Conservation (phyloP, 2,329 filamentous ascomycete species). For the Polychaeton citri region DNA sequence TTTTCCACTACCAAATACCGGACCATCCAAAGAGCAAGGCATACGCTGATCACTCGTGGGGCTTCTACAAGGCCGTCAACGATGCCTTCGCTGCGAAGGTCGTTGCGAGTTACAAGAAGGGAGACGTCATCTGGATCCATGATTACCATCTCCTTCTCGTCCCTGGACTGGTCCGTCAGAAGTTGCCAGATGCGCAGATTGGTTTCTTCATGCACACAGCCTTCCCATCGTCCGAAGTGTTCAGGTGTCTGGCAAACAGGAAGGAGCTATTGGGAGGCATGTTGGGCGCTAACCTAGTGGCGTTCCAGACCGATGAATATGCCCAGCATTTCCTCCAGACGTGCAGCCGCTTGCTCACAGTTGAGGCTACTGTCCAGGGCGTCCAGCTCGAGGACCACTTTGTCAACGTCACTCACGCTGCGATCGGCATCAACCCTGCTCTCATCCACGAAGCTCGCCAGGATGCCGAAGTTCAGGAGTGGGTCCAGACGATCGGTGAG, state of each 20-base stretch:
- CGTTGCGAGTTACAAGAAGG: slow-evolving; percentile 81
- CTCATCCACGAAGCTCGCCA: slow-evolving; percentile 46
- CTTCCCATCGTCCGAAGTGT: slow-evolving; percentile 92
- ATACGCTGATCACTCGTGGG: slow-evolving; percentile 93
- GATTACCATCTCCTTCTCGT: slow-evolving; percentile 90
- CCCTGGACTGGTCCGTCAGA: slow-evolving; percentile 76
- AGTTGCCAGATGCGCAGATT: slow-evolving; percentile 84
- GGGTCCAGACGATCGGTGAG: slow-evolving; percentile 68
- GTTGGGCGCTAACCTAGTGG: slow-evolving; percentile 81
- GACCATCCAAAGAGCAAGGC: slow-evolving; percentile 98
- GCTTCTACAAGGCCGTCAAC: slow-evolving; percentile 86
- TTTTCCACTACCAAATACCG: slow-evolving; percentile 95
- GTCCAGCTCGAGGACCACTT: slow-evolving; percentile 87
- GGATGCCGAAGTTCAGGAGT: slow-evolving; percentile 59
- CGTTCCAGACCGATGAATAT: slow-evolving; percentile 90
- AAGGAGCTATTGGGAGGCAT: slow-evolving; percentile 83
- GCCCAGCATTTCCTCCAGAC: slow-evolving; percentile 90
- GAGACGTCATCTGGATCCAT: slow-evolving; percentile 87
- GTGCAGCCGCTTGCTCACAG: slow-evolving; percentile 78
- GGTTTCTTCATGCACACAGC: slow-evolving; percentile 93
- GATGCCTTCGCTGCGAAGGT: slow-evolving; percentile 87
- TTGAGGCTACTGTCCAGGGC: slow-evolving; percentile 78
- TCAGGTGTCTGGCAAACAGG: slow-evolving; percentile 77
- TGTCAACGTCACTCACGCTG: slow-evolving; percentile 70
- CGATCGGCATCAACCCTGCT: slow-evolving; percentile 82